phyloP scores from a whole-genome alignment of 305 asterid species.

The Fraxinus latifolia region DNA sequence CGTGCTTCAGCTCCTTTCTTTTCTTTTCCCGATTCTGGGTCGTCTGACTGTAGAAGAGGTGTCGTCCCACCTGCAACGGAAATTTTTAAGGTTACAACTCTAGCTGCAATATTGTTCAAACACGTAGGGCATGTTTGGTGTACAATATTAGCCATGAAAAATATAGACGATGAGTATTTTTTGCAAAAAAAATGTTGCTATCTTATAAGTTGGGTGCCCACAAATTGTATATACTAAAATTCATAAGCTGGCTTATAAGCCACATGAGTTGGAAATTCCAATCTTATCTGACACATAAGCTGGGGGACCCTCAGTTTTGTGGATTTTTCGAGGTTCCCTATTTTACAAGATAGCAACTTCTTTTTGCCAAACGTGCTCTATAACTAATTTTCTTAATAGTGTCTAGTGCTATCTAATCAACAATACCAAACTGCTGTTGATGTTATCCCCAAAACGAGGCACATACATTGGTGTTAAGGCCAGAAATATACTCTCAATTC shows the following conservation, averaged over 20 bases:
- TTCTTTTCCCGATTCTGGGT: conserved; percentile 70
- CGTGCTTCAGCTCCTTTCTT: conserved; percentile 45
- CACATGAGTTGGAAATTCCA: not conserved
- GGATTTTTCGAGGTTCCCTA: not conserved
- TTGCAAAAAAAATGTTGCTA: not conserved
- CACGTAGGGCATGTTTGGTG: not conserved
- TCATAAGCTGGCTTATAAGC: not conserved
- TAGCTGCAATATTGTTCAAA: not conserved
- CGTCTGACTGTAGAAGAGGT: conserved; percentile 64
- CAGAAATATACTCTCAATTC: not conserved
- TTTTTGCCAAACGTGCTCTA: not conserved
- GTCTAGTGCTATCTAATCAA: not conserved
- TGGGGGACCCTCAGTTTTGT: not conserved
- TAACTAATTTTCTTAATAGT: not conserved
- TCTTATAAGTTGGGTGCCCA: not conserved
- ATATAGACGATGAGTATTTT: not conserved
- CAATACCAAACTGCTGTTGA: not conserved
- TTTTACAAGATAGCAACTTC: not conserved
- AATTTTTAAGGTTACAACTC: not conserved
- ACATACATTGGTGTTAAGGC: not conserved
- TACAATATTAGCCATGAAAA: not conserved
- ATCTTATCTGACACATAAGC: not conserved
- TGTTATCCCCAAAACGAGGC: not conserved
- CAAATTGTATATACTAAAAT: not conserved
- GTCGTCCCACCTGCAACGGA: conserved; percentile 48